Percentiles rank a stretch among this genome's conserved stretches.
These are phyloP conservation scores for Hordeum vulgare DNA, from an alignment of 176 grass and related monocot species.

Conservation along the genomic window MorexV3_pseudomolecules_assembly NC_058523.1:548455735-548456234, in stretches of 20 bases:
- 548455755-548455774: background rate
- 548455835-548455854: background rate
- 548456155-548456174: constrained; percentile 23
- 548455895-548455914: background rate
- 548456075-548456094: background rate
- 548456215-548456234: constrained; percentile 32
- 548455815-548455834: background rate
- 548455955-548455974: background rate
- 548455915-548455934: background rate
- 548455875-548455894: background rate
- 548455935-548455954: background rate
- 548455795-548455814: background rate
- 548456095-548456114: constrained; percentile 11
- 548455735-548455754: background rate
- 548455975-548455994: constrained; percentile 1
- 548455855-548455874: background rate
- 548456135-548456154: constrained; percentile 26
- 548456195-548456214: constrained; percentile 26
- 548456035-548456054: background rate
- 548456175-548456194: constrained; percentile 27
- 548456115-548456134: constrained; percentile 30
- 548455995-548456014: background rate
- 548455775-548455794: background rate
- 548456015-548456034: background rate
- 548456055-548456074: background rate